These are phyloP conservation scores for Boletus insuetus DNA, from an alignment of 768 basidiomycete species.

Conservation along the genomic window DNA sequence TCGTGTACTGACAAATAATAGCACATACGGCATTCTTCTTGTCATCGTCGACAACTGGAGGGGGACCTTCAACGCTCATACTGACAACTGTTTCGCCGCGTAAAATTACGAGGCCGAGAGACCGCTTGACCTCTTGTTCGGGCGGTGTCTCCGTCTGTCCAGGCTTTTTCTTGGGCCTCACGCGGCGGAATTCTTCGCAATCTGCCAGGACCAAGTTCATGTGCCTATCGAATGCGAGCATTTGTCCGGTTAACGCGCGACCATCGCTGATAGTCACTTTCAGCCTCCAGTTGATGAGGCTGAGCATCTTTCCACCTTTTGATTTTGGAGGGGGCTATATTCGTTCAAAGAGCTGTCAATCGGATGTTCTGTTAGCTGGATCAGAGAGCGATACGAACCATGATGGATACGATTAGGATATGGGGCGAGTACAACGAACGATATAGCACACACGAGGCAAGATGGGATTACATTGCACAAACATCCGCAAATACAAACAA, in stretches of 20 bases:
- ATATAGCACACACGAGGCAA: conserved; percentile 22
- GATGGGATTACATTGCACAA: conserved; percentile 24
- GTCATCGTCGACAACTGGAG: conserved; percentile 87
- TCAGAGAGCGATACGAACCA: conserved; percentile 43
- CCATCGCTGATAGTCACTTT: conserved; percentile 98
- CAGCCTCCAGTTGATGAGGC: conserved; percentile 96
- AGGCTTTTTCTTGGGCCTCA: conserved; percentile 88
- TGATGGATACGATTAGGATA: conserved; percentile 46
- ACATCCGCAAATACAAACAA: conserved; percentile 32
- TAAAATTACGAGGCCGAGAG: conserved; percentile 94
- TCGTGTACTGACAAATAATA: conserved; percentile 3
- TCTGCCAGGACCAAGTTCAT: conserved; percentile 99
- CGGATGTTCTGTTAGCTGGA: not conserved
- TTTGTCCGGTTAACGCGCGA: conserved; percentile 92
- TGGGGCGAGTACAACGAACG: conserved; percentile 16
- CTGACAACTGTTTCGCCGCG: conserved; percentile 97
- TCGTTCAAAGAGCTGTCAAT: conserved; percentile 6
- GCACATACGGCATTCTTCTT: conserved; percentile 74
- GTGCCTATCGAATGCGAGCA: conserved; percentile 99
- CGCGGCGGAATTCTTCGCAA: conserved; percentile 95
- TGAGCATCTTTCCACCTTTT: conserved; percentile 97
- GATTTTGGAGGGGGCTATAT: conserved; percentile 92
- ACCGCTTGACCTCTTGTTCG: conserved; percentile 93
- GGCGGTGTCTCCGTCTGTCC: conserved; percentile 70
- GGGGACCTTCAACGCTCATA: conserved; percentile 92